A percentile compares a stretch with the other conserved stretches of the same genome.
Evolutionary conservation across 2,329 filamentous ascomycete genomes (phyloP).

Genomic region (Biscogniauxia sp.): DNA sequence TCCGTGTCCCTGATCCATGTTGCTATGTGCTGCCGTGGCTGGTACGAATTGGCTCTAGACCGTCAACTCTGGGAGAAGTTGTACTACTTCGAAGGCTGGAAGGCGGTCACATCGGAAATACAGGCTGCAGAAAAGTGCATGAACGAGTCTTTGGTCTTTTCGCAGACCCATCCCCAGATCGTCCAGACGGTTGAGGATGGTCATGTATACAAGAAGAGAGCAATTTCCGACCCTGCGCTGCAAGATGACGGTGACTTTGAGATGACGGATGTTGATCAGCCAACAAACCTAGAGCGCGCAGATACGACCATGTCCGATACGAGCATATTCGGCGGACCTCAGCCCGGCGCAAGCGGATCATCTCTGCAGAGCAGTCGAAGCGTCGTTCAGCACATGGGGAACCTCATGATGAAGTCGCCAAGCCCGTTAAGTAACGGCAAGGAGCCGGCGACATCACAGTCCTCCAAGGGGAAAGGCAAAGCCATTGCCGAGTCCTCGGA

Average conservation of each 20-base stretch:
- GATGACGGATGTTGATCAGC: slow-evolving; percentile 41
- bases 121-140: slow-evolving; percentile 61
- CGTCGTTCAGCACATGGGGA: slow-evolving; percentile 29
- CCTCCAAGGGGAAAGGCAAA: slow-evolving; percentile 37
- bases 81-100: slow-evolving; percentile 86
- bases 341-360: slow-evolving; percentile 23
- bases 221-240: slow-evolving; percentile 40
- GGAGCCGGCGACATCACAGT: slow-evolving; percentile 18
- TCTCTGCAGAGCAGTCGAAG: slow-evolving; percentile 27
- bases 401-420: slow-evolving; percentile 36
- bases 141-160: slow-evolving; percentile 42
- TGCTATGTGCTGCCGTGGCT: slow-evolving; percentile 74
- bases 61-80: slow-evolving; percentile 81
- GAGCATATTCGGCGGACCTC: slow-evolving; percentile 28
- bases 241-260: slow-evolving; percentile 48
- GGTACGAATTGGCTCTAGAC: slow-evolving; percentile 80
- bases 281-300: slow-evolving; percentile 23
- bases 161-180: slow-evolving; percentile 41
- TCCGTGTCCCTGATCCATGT: slow-evolving; percentile 76
- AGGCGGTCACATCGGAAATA: slow-evolving; percentile 65
- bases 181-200: slow-evolving; percentile 45
- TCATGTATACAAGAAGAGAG: slow-evolving; percentile 54
- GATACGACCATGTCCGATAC: slow-evolving; percentile 24
- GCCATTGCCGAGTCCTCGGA: slow-evolving; percentile 25
- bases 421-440: slow-evolving; percentile 32